These are phyloP conservation scores for Didymella sp. DNA, from an alignment of 2,329 filamentous ascomycete species.

Conservation along the genomic window DNA sequence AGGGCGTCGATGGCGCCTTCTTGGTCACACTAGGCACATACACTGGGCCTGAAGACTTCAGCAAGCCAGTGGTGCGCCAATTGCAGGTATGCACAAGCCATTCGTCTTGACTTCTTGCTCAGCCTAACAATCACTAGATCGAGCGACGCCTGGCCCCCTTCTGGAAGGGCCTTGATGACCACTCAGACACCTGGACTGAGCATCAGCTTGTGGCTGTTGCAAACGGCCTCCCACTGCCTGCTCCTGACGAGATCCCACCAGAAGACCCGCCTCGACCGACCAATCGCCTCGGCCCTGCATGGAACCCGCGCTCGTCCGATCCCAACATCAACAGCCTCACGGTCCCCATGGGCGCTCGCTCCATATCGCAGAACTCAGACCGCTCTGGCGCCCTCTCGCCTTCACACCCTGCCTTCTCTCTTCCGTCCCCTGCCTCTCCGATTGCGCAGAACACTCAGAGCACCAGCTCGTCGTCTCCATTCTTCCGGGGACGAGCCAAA, in stretches of 20 bases:
- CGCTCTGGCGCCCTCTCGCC: slow-evolving; percentile 63
- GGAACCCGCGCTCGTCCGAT: slow-evolving; percentile 60
- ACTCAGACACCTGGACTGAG: slow-evolving; percentile 88
- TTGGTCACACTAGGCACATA: slow-evolving; percentile 95
- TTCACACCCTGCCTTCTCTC: slow-evolving; percentile 67
- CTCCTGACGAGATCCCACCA: slow-evolving; percentile 80
- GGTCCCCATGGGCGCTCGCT: slow-evolving; percentile 78
- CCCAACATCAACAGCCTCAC: slow-evolving; percentile 74
- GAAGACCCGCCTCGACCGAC: slow-evolving; percentile 64
- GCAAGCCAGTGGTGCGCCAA: slow-evolving; percentile 84
- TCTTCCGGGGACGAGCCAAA: slow-evolving; percentile 84
- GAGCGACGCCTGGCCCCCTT: slow-evolving; percentile 92
- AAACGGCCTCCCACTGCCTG: slow-evolving; percentile 81
- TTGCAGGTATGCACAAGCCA: slow-evolving; percentile 72
- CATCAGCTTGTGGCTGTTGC: slow-evolving; percentile 93
- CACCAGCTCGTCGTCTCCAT: slow-evolving; percentile 55
- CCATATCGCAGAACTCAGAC: slow-evolving; percentile 81
- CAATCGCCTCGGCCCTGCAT: slow-evolving; percentile 43
- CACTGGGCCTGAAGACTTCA: slow-evolving; percentile 91
- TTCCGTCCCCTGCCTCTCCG: slow-evolving; percentile 65
- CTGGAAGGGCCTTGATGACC: slow-evolving; percentile 92
- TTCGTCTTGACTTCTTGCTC: slow-evolving; percentile 15
- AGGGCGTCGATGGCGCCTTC: slow-evolving; percentile 93
- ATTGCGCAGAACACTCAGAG: slow-evolving; percentile 53
- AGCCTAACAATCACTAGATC: slow-evolving; percentile 66